A percentile compares a stretch with the other conserved stretches of the same genome.
Conservation (phyloP, 2,329 filamentous ascomycete genomes). For the Aspergillus quadrilineatus region DNA sequence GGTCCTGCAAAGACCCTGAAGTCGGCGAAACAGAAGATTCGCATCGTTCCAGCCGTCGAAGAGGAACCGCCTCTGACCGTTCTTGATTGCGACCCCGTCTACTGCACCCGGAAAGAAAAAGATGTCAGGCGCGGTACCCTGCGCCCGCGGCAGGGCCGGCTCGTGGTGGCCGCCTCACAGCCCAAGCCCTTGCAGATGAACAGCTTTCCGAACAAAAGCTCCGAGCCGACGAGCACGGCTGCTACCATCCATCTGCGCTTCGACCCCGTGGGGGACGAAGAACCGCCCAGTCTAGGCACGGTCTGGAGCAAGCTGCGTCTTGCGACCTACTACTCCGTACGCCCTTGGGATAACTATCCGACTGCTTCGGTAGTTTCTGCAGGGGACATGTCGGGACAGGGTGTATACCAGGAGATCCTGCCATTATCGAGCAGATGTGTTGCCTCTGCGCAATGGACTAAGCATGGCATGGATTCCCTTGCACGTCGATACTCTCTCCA, state of each 20-base stretch:
- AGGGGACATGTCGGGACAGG: constrained; percentile 45
- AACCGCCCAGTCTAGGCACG: constrained; percentile 55
- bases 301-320: constrained; percentile 57
- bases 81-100: constrained; percentile 48
- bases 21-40: constrained; percentile 55
- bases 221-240: constrained; percentile 52
- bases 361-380: constrained; percentile 41
- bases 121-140: constrained; percentile 61
- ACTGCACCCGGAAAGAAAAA: constrained; percentile 59
- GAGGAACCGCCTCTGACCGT: constrained; percentile 60
- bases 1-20: constrained; percentile 44
- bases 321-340: constrained; percentile 57
- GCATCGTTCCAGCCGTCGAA: constrained; percentile 58
- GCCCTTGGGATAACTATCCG: constrained; percentile 53
- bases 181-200: constrained; percentile 56
- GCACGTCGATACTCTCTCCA: constrained; percentile 29
- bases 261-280: constrained; percentile 54
- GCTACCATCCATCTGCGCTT: constrained; percentile 60
- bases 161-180: constrained; percentile 59
- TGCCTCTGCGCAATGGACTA: constrained; percentile 57
- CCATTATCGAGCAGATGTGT: constrained; percentile 57
- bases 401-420: constrained; percentile 54
- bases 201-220: constrained; percentile 37
- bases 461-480: constrained; percentile 41
- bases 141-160: constrained; percentile 55